Evolutionary conservation across 108 stramenopile genomes (phyloP).

Genomic region (Nitzschia inconspicua): DNA sequence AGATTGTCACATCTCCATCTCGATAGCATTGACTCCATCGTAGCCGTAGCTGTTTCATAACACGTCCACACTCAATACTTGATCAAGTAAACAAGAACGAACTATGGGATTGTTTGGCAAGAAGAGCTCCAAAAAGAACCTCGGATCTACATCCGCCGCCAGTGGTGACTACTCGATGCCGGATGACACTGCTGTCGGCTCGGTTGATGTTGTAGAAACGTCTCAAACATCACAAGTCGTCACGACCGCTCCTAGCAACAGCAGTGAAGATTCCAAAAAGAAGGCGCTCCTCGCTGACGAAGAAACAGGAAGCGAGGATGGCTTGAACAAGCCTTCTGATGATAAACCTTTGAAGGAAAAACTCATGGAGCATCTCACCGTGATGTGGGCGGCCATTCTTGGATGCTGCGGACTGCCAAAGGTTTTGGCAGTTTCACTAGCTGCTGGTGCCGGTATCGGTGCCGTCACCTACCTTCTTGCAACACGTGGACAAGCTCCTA

Average conservation of each 20-base stretch:
- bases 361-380: neutral
- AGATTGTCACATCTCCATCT: too few species aligned
- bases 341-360: neutral
- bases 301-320: neutral
- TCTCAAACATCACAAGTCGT: neutral
- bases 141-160: neutral
- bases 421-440: neutral
- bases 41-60: too few species aligned
- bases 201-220: neutral
- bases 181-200: neutral
- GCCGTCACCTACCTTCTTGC: neutral
- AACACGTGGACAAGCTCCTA: neutral
- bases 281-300: neutral
- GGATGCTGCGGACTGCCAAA: slow-evolving; percentile 6
- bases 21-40: too few species aligned
- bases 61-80: too few species aligned
- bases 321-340: too few species aligned
- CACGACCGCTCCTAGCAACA: neutral
- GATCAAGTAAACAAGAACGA: too few species aligned
- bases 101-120: slow-evolving; percentile 7
- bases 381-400: neutral
- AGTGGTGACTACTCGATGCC: neutral
- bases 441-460: slow-evolving; percentile 3
- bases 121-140: neutral
- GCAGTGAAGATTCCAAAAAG: neutral